Evolutionary conservation across 1,139 yeast genomes (phyloP), one percentile per base, ranked within the genome.

Genomic region (Candida sp.): DNA sequence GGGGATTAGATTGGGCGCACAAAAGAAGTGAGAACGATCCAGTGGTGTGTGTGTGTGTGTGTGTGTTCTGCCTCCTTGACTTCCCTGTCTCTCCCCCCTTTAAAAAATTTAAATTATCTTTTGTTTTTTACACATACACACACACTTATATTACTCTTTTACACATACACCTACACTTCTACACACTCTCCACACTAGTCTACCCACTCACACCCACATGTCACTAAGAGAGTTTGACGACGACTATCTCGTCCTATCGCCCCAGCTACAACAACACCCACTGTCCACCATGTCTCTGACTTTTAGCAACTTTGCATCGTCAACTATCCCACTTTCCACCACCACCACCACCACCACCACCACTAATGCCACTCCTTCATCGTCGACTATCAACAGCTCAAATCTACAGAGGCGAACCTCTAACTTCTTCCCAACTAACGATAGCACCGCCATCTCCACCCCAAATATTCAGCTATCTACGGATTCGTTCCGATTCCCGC

Each of bases 391-490:
- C 40, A 44, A 35, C 23, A 40, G 31, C n/a, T 12, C 46, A 12
- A 27, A 35, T 11, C 34, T 11, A 35, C 42, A 41, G 39, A 43
- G 55, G 44, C 26, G 54, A 25, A 50, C 52, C 3, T 50, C 54
- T 7, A 50, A 50, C 35, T 53, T 53, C 34, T 51, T 51, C 32
- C 55, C 55, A 7, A 33, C 50, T 25, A 23, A 38, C 30, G 41
- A 28, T 26, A 41, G 12, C 25, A 42, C 28, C 17, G 7, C 38
- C 4, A 8, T 43, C 34, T 38, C 49, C n/a, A 43, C 49, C 7
- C 49, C 49, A 17, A 38, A n/a, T 30, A 28, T 44, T 17, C 38
- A 35, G 8, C 5, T 37, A 22, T 37, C 50, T 7, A 22, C 41
- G 5, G 48, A 45, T 40, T 11, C 47, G 9, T 48, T 40, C 22